Base-by-base conservation (phyloP, 257 asterid species). In the Solanum etuberosum region DNA sequence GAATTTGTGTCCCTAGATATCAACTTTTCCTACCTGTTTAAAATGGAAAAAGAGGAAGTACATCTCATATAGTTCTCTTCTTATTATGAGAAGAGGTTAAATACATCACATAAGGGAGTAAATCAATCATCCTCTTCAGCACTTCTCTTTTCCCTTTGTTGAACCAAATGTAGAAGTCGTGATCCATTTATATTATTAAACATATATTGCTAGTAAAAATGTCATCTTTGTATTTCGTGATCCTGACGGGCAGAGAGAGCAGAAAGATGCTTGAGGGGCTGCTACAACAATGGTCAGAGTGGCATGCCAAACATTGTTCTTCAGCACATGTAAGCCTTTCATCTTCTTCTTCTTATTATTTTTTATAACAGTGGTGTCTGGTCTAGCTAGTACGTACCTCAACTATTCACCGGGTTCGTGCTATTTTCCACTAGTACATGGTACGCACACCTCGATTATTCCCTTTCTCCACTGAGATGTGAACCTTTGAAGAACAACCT, bases 281-380 rank as follows among this genome's bases (percentile, higher is more conserved):
- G 71, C 92, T 97, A 83, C 97, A 91, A 89, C 92, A 93, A 86
- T 97, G 99, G 99, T 95, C 99, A 57, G 94, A 89, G 51, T 97
- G 99, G 99, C 97, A 97, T 90, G 91, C 96, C 82, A 88, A 90
- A 43, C 92, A 91, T 88, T 94, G 92, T 88, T 90, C 97, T 84
- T 90, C 98, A 84, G 86, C 91, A 88, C 83, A 90, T 29, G 99
- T 97, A 92, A 90, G 90, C 48, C 86, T 86, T 83, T 34, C 40
- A 38, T 86, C 81, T 84, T 59, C 23, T 77, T 40, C 20, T 42
- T 40, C 83, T 65, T 70, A 82, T 65, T 70, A 81, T 5, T 68
- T 71, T 72, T 34, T 16, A 46, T 77, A 32, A 16, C 6, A 5
- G 84, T 43, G 84, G 63, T 78, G 27, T 9, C 65, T 23, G 25